Evolutionary conservation across 2,329 filamentous ascomycete genomes (phyloP), one percentile per base, ranked within the genome.

Genomic region (Ophiosphaerella narmari): DNA sequence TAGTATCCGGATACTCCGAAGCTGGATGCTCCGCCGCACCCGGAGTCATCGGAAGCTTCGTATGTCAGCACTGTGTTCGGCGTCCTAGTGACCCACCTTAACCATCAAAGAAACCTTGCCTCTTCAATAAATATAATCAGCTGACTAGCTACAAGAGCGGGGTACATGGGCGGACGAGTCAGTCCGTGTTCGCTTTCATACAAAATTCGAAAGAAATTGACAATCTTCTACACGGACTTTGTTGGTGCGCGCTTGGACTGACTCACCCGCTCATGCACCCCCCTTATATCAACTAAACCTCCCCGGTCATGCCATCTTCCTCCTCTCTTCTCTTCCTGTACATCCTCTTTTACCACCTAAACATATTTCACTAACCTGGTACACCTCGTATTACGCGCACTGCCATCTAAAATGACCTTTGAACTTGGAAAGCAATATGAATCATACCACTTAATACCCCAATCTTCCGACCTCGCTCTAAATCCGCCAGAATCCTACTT

Each of bases 371-470:
- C 37, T 8, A 26, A 16, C 36, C 37, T 35, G 13, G 26, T n/a
- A 21, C 21, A 12, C 16, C 8, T 21, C 14, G 6, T 33, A 8
- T 41, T 23, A 16, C 18, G 36, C 21, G 4, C 34, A 26, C 33
- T 48, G 2, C 8, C 14, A 5, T 23, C 32, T 29, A 59, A 35
- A 3, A 72, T 72, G 68, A 23, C 66, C 8, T 72, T 74, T 44
- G 62, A 65, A 34, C 55, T 68, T 14, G 63, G 70, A 11, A 52
- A 63, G n/a, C 35, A 55, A 38, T 60, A 54, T 55, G 75, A 74
- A 23, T 70, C 76, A 44, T 75, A 78, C 60, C 74, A 82, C 14
- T 74, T 81, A 1, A 75, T 84, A 2, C 80, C 77, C 42, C 78
- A 84, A 60, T 75, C 82, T 46, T 75, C 76, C 16, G 79, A 82